A percentile compares a stretch with the other conserved stretches of the same genome.
phyloP scores from a whole-genome alignment of 768 basidiomycete genomes.

The Suillus subluteus region DNA sequence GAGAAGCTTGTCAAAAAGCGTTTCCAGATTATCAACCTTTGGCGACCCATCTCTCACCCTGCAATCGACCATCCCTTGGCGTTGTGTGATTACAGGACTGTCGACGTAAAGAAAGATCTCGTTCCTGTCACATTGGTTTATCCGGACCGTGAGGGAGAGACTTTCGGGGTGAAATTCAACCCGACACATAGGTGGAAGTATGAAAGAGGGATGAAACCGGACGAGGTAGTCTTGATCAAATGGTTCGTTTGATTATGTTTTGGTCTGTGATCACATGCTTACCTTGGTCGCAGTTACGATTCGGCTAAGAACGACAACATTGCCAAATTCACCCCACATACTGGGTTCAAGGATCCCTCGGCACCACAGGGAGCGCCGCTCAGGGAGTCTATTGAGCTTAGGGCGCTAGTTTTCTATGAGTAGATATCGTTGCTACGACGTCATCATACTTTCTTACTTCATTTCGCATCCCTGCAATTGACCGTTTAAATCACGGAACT shows the following conservation, averaged over 20 bases:
- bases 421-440: slow-evolving; percentile 15
- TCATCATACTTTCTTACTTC: not conserved
- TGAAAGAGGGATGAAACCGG: slow-evolving; percentile 46
- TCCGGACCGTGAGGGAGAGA: slow-evolving; percentile 57
- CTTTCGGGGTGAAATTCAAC: slow-evolving; percentile 48
- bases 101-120: slow-evolving; percentile 45
- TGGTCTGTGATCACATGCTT: not conserved
- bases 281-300: slow-evolving; percentile 36
- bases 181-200: slow-evolving; percentile 58
- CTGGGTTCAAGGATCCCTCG: slow-evolving; percentile 58
- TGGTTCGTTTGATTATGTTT: slow-evolving; percentile 37
- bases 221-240: slow-evolving; percentile 57
- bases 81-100: slow-evolving; percentile 53
- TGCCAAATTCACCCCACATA: slow-evolving; percentile 63
- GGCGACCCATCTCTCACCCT: slow-evolving; percentile 55
- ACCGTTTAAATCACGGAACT: not conserved
- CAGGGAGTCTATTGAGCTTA: slow-evolving; percentile 63
- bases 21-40: slow-evolving; percentile 64
- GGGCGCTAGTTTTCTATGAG: slow-evolving; percentile 68
- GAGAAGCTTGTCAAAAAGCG: slow-evolving; percentile 47
- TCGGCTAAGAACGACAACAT: slow-evolving; percentile 49
- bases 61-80: slow-evolving; percentile 56
- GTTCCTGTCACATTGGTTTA: slow-evolving; percentile 49
- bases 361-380: slow-evolving; percentile 52
- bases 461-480: not conserved